phyloP scores from a whole-genome alignment of 2,329 filamentous ascomycete genomes.

The Beauveria varroae region DNA sequence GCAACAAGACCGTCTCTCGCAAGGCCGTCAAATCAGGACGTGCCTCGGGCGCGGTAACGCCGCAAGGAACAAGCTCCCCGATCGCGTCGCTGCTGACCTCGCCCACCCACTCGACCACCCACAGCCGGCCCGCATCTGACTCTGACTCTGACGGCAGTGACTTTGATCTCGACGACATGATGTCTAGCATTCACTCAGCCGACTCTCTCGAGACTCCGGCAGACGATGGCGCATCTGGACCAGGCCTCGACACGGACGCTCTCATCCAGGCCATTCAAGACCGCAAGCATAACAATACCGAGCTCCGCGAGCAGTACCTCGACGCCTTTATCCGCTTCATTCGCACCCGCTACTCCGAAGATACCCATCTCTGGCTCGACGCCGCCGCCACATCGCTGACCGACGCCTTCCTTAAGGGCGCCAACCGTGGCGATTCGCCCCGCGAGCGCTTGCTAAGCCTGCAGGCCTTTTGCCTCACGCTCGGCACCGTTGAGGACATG shows the following conservation, averaged over 20 bases:
- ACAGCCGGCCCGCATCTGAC: constrained; percentile 55
- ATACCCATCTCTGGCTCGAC: constrained; percentile 40
- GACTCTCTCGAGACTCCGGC: constrained; percentile 45
- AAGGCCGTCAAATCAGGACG: constrained; percentile 56
- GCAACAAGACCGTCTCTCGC: constrained; percentile 65
- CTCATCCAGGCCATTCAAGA: constrained; percentile 64
- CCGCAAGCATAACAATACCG: constrained; percentile 69
- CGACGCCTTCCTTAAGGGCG: constrained; percentile 62
- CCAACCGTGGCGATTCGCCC: constrained; percentile 60
- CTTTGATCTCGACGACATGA: constrained; percentile 34
- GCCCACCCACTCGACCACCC: constrained; percentile 49
- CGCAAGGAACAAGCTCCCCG: constrained; percentile 44
- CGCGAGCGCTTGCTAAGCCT: constrained; percentile 64
- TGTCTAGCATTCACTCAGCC: constrained; percentile 34
- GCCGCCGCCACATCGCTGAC: constrained; percentile 47
- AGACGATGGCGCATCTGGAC: constrained; percentile 34
- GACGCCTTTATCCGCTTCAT: constrained; percentile 40
- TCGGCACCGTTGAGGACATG: constrained; percentile 57
- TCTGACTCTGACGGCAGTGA: constrained; percentile 43
- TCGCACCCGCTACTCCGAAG: constrained; percentile 34
- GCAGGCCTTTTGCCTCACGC: constrained; percentile 63
- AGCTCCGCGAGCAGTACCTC: constrained; percentile 52
- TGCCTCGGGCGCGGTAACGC: constrained; percentile 50
- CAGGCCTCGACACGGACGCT: constrained; percentile 52
- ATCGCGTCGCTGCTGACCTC: constrained; percentile 49